phyloP scores from a whole-genome alignment of 169 alveolate genomes.

The Plasmodium blacklocki region DNA sequence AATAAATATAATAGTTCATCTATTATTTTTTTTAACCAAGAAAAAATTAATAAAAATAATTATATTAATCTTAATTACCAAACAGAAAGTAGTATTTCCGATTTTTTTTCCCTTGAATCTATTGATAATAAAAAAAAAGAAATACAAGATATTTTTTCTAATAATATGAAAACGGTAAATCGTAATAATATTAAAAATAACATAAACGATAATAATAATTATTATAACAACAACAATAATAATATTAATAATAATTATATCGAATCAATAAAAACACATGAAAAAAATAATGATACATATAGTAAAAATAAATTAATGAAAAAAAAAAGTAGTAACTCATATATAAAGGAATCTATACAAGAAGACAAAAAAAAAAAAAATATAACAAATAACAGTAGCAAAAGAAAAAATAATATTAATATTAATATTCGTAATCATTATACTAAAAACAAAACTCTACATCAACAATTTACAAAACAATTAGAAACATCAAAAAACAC shows the following conservation, averaged over 20 bases:
- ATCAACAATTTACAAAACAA: no score
- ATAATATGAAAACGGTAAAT: no score
- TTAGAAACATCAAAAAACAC: no score
- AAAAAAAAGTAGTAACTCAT: background rate
- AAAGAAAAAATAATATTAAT: background rate
- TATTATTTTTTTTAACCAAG: constrained; percentile 26
- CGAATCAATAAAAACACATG: background rate
- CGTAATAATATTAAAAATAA: no score
- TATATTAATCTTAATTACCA: no score
- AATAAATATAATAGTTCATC: constrained; percentile 3
- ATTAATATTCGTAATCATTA: no score
- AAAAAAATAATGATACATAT: constrained; percentile 3
- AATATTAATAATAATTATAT: no score
- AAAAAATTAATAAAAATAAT: background rate
- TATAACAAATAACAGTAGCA: background rate
- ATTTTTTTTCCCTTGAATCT: constrained; percentile 42
- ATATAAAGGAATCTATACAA: no score
- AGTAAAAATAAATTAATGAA: background rate
- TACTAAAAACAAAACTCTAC: no score
- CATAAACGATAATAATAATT: background rate
- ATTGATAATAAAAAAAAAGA: constrained; percentile 19
- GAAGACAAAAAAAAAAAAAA: constrained; percentile 1
- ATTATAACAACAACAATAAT: background rate
- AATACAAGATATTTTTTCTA: background rate
- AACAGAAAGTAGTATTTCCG: no score